Conservation (phyloP, 2,329 filamentous ascomycete genomes). For the Trichoderma sp. region DNA sequence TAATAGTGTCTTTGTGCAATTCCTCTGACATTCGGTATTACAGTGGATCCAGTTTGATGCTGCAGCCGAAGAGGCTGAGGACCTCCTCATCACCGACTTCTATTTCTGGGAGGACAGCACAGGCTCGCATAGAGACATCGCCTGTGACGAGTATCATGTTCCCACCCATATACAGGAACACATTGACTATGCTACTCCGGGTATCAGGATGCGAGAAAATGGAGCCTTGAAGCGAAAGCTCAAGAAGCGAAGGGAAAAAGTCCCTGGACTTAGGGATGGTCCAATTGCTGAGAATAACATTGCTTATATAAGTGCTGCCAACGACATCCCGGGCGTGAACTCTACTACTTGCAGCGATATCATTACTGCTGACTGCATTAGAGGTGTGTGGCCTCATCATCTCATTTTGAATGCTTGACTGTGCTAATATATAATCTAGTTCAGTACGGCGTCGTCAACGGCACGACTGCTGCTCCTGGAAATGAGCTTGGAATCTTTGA, state of each 20-base stretch:
- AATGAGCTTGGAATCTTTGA: slow-evolving; percentile 18
- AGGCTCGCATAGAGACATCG: slow-evolving; percentile 37
- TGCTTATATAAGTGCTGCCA: not conserved
- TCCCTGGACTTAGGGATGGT: not conserved
- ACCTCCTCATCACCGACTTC: slow-evolving; percentile 55
- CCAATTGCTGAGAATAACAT: not conserved
- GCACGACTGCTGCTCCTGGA: not conserved
- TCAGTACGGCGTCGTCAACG: not conserved
- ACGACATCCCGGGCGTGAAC: not conserved
- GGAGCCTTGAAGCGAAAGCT: not conserved
- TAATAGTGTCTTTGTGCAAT: not conserved
- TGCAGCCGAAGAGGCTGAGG: slow-evolving; percentile 42
- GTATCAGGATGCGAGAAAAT: not conserved
- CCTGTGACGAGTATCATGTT: slow-evolving; percentile 31
- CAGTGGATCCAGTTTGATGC: slow-evolving; percentile 41
- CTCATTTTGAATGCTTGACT: not conserved
- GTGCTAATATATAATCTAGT: not conserved
- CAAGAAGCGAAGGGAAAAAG: not conserved
- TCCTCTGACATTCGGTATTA: not conserved
- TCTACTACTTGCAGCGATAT: slow-evolving; percentile 1
- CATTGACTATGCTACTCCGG: slow-evolving; percentile 8
- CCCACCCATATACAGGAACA: not conserved
- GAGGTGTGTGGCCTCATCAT: not conserved
- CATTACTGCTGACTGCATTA: slow-evolving; percentile 9
- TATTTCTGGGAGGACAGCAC: slow-evolving; percentile 49